A percentile compares a stretch with the other conserved stretches of the same genome.
Evolutionary conservation across 2,329 filamentous ascomycete species (phyloP).

Genomic region (Fusarium succisae): DNA sequence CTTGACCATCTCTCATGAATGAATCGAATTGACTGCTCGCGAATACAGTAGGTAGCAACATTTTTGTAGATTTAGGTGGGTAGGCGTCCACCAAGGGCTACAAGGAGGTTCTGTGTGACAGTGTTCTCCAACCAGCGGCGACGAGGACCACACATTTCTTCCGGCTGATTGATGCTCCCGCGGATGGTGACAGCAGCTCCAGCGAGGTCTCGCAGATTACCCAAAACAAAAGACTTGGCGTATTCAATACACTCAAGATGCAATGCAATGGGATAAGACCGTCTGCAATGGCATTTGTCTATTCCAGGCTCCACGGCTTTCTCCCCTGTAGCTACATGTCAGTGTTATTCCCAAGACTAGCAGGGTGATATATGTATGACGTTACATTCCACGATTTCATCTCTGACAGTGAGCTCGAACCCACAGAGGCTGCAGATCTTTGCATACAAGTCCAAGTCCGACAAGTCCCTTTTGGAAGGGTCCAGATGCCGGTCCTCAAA

Average conservation of each 20-base stretch:
- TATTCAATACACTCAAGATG: background rate
- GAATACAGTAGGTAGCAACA: background rate
- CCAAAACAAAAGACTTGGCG: background rate
- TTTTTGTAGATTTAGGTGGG: background rate
- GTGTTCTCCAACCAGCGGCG: background rate
- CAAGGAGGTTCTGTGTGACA: rapidly evolving
- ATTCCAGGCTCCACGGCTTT: background rate
- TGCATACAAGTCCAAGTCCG: background rate
- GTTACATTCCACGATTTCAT: background rate
- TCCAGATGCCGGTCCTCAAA: background rate
- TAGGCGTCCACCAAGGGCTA: background rate
- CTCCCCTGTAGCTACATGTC: background rate
- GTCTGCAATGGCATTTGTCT: background rate
- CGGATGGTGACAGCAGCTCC: background rate
- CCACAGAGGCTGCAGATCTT: background rate
- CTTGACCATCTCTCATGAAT: too few species aligned
- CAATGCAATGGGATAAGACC: background rate
- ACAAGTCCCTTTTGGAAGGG: background rate
- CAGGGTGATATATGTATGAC: background rate
- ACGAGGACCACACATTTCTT: background rate
- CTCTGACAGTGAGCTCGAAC: background rate
- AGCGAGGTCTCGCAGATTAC: background rate
- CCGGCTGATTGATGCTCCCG: background rate
- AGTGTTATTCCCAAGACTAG: rapidly evolving
- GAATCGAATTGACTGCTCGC: background rate